Evolutionary conservation across 306 rosid species (phyloP).

Genomic region (Canavalia ensiformis): DNA sequence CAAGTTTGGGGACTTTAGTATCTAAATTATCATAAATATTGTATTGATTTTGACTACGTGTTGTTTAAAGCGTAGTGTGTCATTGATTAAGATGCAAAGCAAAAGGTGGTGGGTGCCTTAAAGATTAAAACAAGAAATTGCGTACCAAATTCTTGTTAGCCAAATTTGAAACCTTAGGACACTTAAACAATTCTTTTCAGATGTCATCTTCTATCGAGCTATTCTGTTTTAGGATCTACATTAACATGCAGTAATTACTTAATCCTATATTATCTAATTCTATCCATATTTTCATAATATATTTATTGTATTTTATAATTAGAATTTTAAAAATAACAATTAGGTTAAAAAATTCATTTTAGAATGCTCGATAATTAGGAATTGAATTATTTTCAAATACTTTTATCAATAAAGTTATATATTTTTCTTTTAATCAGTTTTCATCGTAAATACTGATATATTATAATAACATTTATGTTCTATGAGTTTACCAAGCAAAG

Average conservation of each 20-base stretch:
- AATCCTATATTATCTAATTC: background rate
- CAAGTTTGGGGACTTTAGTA: constrained; percentile 52
- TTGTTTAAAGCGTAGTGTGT: constrained; percentile 70
- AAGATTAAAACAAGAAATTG: constrained; percentile 35
- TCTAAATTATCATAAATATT: constrained; percentile 50
- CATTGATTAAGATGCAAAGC: constrained; percentile 90
- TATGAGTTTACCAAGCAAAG: too few relatives aligned
- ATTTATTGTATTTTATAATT: too few relatives aligned
- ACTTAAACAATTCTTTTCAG: constrained; percentile 36
- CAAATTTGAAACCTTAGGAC: constrained; percentile 53
- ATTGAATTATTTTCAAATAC: too few relatives aligned
- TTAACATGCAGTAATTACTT: background rate
- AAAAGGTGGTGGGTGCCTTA: constrained; percentile 61
- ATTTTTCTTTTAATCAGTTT: too few relatives aligned
- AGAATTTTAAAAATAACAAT: too few relatives aligned
- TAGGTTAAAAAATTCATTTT: too few relatives aligned
- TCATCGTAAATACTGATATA: too few relatives aligned
- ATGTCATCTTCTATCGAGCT: background rate
- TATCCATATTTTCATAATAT: too few relatives aligned
- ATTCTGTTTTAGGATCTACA: constrained; percentile 19
- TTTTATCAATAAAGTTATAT: too few relatives aligned
- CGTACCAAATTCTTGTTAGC: constrained; percentile 40
- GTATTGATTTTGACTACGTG: constrained; percentile 73
- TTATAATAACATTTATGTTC: too few relatives aligned
- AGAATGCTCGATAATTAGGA: too few relatives aligned